Evolutionary conservation across 106 monocot species (phyloP), one percentile per base, ranked within the genome.

Genomic region (Platanthera guangdongensis): DNA sequence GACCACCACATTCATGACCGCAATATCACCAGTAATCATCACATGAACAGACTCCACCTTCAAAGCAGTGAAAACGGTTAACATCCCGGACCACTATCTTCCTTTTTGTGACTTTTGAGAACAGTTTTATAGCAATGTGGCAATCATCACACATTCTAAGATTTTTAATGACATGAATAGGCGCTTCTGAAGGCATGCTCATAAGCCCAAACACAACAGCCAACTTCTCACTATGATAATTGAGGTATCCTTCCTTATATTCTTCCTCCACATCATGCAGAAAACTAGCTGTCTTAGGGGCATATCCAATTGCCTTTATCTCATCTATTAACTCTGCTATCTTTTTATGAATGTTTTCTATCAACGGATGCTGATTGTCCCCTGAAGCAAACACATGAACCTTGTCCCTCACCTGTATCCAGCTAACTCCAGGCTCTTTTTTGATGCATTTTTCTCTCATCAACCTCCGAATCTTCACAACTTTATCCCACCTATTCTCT

Each of bases 371-470:
- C 47, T 65, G 73, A 62, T 78, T 80, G 79, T 90, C 87, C 39
- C 87, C 87, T 19, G 87, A 85, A 70, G 80, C 69, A 77, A 93
- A 93, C 72, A 90, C 79, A 82, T 90, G 87, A 22, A 80, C 82
- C 75, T 82, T 80, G 52, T 54, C 73, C 47, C 80, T 76, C 50
- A 84, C 75, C 72, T 92, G 89, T 78, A 90, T 84, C 92, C 92
- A 92, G 76, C 92, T 90, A 46, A 85, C 87, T 3, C 89, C 87
- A 50, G 89, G 92, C 51, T 89, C 92, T 47, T 92, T 92, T 67
- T 90, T 92, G 15, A 92, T 79, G 50, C 76, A 75, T 80, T 75
- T 81, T 50, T 75, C 80, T 77, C 89, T 84, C 92, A 90, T 90
- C 50, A 86, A 59, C 51, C 81, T 87, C 28, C 87, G 59, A 39